These are phyloP conservation scores for Umbellularia californica DNA, from an alignment of 164 flowering plant species.

Conservation along the genomic window DNA sequence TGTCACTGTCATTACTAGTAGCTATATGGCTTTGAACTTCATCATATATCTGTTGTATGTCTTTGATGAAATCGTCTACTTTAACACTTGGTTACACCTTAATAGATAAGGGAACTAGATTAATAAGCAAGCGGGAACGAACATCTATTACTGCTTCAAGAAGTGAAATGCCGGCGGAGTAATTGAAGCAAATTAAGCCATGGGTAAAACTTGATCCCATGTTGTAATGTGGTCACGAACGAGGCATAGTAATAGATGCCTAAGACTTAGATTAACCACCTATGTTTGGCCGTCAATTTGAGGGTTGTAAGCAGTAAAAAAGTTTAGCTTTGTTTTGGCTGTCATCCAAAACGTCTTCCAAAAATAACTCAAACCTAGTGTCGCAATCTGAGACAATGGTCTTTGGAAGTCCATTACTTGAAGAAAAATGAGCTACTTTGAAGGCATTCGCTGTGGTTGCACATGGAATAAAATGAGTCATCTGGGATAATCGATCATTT, in stretches of 20 bases:
- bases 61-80: not conserved
- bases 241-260: not conserved
- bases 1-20: not conserved
- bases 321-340: no score
- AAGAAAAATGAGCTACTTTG: no score
- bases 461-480: no score
- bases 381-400: no score
- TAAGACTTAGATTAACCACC: not conserved
- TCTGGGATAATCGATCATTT: no score
- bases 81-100: not conserved
- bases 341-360: no score
- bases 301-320: no score
- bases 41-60: not conserved
- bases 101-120: not conserved
- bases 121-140: no score
- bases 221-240: not conserved
- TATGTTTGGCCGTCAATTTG: not conserved
- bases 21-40: not conserved
- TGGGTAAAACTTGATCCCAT: not conserved
- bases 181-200: not conserved
- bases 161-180: not conserved
- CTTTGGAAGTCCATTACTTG: no score
- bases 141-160: no score
- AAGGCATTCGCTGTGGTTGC: no score
- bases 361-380: no score